These are phyloP conservation scores for Epichloe coenophiala DNA, from an alignment of 2,329 filamentous ascomycete genomes.

Conservation along the genomic window DNA sequence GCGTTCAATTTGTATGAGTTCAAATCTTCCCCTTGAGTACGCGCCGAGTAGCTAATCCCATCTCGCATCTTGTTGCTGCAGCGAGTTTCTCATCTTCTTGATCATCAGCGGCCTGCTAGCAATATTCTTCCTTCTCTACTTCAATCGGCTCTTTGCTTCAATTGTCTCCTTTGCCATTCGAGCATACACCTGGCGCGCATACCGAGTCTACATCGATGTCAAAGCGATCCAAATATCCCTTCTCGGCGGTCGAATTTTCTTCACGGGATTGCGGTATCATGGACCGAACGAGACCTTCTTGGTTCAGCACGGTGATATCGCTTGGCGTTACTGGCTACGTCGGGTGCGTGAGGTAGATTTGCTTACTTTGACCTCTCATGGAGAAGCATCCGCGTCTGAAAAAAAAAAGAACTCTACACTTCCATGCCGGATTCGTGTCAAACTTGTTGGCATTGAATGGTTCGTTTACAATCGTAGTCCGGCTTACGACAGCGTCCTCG, in stretches of 20 bases:
- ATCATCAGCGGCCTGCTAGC: constrained; percentile 64
- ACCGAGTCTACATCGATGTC: constrained; percentile 82
- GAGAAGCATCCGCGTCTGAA: constrained; percentile 10
- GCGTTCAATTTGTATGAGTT: constrained; percentile 45
- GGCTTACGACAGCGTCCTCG: constrained; percentile 73
- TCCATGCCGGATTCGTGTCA: constrained; percentile 75
- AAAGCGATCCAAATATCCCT: constrained; percentile 88
- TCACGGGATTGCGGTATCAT: constrained; percentile 88
- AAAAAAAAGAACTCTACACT: constrained; percentile 36
- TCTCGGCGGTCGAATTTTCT: constrained; percentile 84
- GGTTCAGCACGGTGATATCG: constrained; percentile 83
- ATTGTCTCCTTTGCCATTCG: constrained; percentile 74
- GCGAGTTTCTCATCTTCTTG: constrained; percentile 69
- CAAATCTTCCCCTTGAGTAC: too few species aligned
- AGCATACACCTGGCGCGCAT: constrained; percentile 83
- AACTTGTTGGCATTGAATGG: constrained; percentile 77
- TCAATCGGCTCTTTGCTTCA: constrained; percentile 85
- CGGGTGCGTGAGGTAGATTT: constrained; percentile 62
- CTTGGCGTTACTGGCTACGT: constrained; percentile 91
- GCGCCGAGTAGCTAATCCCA: background rate
- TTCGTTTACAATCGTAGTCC: constrained; percentile 94
- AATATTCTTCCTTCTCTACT: constrained; percentile 93
- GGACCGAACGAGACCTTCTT: constrained; percentile 90
- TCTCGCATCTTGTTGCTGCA: constrained; percentile 18
- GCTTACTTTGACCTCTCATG: constrained; percentile 11